Conservation (phyloP, 306 rosid genomes). For the Rosa rugosa region DNA sequence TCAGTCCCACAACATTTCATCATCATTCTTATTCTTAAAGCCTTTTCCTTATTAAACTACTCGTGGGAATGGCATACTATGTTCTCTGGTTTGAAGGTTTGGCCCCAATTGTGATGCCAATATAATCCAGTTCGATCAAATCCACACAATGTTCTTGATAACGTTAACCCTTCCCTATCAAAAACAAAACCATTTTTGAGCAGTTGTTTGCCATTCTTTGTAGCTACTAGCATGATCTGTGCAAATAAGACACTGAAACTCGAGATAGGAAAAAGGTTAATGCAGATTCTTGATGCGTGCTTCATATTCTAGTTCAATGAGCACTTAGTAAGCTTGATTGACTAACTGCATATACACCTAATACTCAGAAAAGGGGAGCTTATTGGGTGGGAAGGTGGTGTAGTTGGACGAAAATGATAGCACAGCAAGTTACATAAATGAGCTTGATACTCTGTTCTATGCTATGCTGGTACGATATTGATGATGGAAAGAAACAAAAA, state of each 20-base stretch:
- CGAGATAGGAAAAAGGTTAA: background rate
- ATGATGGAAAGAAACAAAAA: background rate
- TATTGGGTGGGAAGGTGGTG: slow-evolving; percentile 1
- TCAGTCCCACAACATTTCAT: background rate
- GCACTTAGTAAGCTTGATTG: background rate
- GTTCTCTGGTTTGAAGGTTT: background rate
- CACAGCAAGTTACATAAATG: slow-evolving; percentile 31
- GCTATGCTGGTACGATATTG: slow-evolving; percentile 14
- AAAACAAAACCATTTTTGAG: background rate
- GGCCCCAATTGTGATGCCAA: background rate
- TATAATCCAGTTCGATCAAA: background rate
- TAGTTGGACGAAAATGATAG: slow-evolving; percentile 54
- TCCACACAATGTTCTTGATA: background rate
- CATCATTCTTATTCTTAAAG: background rate
- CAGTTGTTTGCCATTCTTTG: background rate
- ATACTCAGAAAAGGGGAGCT: background rate
- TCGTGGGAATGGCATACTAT: no score
- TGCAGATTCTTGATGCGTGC: background rate
- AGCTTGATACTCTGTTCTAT: background rate
- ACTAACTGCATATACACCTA: background rate
- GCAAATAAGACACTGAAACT: background rate
- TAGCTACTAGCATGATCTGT: background rate
- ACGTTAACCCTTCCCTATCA: background rate
- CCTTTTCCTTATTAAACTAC: background rate
- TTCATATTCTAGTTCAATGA: background rate